These are phyloP conservation scores for Wickerhamiella allomyrinae DNA, from an alignment of 805 yeast genomes.

Conservation along the genomic window DNA sequence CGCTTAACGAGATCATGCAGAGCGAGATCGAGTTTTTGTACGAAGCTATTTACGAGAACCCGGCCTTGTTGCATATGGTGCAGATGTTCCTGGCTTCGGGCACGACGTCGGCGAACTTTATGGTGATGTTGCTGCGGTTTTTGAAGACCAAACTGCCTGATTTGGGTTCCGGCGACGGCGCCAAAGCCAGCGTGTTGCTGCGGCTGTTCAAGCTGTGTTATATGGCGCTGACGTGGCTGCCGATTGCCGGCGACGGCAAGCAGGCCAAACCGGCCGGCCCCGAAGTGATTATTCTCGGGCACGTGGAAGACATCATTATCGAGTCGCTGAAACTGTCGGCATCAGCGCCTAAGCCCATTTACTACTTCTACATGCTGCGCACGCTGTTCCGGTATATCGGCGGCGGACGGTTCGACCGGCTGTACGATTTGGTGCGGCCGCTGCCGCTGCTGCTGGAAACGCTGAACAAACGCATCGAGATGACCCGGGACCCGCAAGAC, in stretches of 20 bases:
- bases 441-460: constrained; percentile 77
- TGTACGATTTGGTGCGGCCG: constrained; percentile 88
- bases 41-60: constrained; percentile 64
- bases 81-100: constrained; percentile 91
- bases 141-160: constrained; percentile 58
- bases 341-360: constrained; percentile 77
- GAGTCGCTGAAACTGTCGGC: constrained; percentile 69
- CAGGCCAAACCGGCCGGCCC: not conserved
- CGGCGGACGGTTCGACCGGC: constrained; percentile 87
- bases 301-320: constrained; percentile 67
- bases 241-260: constrained; percentile 40
- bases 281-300: constrained; percentile 78
- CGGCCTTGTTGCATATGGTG: constrained; percentile 78
- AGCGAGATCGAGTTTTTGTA: constrained; percentile 67
- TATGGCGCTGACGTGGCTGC: constrained; percentile 89
- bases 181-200: constrained; percentile 66
- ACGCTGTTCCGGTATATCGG: constrained; percentile 88
- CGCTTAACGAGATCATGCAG: constrained; percentile 83
- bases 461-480: constrained; percentile 64
- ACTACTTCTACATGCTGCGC: constrained; percentile 75
- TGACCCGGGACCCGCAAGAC: constrained; percentile 79
- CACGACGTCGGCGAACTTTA: constrained; percentile 82
- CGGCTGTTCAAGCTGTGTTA: constrained; percentile 83
- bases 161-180: constrained; percentile 66
- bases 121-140: constrained; percentile 68